Base-by-base conservation (phyloP, 2,329 filamentous ascomycete genomes). In the Huntiella savannae region DNA sequence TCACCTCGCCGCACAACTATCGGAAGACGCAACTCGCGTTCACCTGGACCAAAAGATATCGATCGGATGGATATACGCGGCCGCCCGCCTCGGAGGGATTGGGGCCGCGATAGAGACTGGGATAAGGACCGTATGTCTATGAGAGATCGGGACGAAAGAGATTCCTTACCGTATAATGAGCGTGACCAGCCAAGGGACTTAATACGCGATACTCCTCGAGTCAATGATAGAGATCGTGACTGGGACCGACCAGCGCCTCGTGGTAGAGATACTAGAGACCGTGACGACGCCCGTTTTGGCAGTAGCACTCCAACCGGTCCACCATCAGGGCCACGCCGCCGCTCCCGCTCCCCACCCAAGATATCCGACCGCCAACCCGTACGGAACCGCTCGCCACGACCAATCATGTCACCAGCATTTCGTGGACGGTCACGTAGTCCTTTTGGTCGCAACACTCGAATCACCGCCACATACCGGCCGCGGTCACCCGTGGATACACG, bases 321-420 rank as follows among this genome's bases (percentile, higher is more conserved):
- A 16, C 13, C n/a, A 28, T 33, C 22, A 8, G 44, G 33, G n/a
- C 16, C 32, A 2, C 40, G 43, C 19, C 64, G 69, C 51, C 63
- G 71, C 53, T 75, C 72, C 17, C 64, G 72, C 41, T 75, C 71
- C 33, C 71, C 71, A 1, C 65, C 63, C 49, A 62, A 63, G 35
- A 34, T 43, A 5, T n/a, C 37, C 19, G 40, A 44, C 16, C 40
- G 44, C 11, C 45, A 40, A 8, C 40, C 48, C 12, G 41, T 47
- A 32, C 44, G 48, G 2, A 39, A 41, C 6, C 40, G 48, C 3
- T 49, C 48, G 2, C 44, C 44, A 1, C 33, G 44, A 5, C 33
- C 36, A 3, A 32, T 41, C 5, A 36, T 38, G 16, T 49, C 48
- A 2, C 48, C 48, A 8, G 34, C 16, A 4, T 47, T 43, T 22